Evolutionary conservation across 2,329 filamentous ascomycete genomes (phyloP).

Genomic region (Aureobasidium sp.): DNA sequence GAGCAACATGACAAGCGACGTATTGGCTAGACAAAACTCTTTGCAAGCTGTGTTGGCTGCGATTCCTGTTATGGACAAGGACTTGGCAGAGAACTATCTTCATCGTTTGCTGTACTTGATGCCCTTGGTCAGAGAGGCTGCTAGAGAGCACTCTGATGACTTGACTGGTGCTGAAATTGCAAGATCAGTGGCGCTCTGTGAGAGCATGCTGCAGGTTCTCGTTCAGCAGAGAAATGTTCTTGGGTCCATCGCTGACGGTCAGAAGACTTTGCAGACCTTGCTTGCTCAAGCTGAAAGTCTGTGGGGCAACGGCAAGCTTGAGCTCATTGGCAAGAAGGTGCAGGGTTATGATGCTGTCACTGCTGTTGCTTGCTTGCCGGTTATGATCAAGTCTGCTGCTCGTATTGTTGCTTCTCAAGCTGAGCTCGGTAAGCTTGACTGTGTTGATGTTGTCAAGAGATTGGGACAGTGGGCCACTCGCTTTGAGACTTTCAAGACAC

Average conservation of each 20-base stretch:
- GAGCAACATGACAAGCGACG: conserved; percentile 68
- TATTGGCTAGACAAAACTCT: conserved; percentile 66
- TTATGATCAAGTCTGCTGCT: conserved; percentile 57
- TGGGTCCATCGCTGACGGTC: conserved; percentile 22
- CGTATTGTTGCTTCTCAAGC: conserved; percentile 60
- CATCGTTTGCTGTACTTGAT: conserved; percentile 72
- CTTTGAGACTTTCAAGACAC: neutral
- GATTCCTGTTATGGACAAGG: conserved; percentile 29
- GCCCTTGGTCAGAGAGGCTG: conserved; percentile 58
- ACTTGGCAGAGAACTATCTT: conserved; percentile 61
- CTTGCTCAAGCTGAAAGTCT: conserved; percentile 31
- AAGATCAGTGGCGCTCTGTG: conserved; percentile 76
- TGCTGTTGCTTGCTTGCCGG: conserved; percentile 55
- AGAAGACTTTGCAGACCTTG: conserved; percentile 32
- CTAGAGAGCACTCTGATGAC: conserved; percentile 74
- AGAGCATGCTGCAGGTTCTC: conserved; percentile 68
- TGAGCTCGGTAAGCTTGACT: conserved; percentile 49
- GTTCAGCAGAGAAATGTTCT: conserved; percentile 54
- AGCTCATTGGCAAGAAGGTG: neutral
- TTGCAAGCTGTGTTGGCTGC: conserved; percentile 62
- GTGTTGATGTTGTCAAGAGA: conserved; percentile 6
- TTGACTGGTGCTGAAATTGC: conserved; percentile 72
- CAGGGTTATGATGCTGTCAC: conserved; percentile 21
- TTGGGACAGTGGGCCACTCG: neutral
- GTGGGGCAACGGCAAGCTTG: conserved; percentile 9